These are phyloP conservation scores for Pleurotus ostreatus DNA, from an alignment of 768 basidiomycete genomes.

Conservation along the genomic window DNA sequence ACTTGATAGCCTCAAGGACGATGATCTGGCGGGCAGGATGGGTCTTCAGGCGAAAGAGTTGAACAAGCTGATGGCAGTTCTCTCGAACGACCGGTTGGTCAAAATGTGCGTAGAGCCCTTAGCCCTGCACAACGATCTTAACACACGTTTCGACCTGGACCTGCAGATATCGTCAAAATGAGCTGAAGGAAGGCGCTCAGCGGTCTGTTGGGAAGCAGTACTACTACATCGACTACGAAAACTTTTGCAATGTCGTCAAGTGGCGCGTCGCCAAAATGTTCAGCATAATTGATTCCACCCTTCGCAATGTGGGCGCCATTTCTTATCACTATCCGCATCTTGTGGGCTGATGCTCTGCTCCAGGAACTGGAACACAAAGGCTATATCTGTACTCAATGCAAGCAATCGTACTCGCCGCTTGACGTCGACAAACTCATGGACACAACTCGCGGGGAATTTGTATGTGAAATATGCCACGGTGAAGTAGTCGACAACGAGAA, in stretches of 20 bases:
- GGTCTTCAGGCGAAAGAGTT: slow-evolving; percentile 87
- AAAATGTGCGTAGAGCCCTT: slow-evolving; percentile 52
- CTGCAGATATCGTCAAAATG: slow-evolving; percentile 81
- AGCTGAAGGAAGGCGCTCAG: slow-evolving; percentile 86
- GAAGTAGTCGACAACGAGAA: slow-evolving; percentile 93
- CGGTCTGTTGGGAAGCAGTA: slow-evolving; percentile 87
- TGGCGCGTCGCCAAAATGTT: slow-evolving; percentile 96
- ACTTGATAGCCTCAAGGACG: slow-evolving; percentile 78
- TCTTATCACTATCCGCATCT: background rate
- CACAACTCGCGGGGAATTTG: slow-evolving; percentile 55
- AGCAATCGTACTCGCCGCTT: slow-evolving; percentile 76
- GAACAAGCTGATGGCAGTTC: slow-evolving; percentile 81
- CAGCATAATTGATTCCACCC: slow-evolving; percentile 79
- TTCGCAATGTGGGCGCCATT: slow-evolving; percentile 69
- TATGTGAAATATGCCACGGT: slow-evolving; percentile 84
- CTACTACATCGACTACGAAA: slow-evolving; percentile 94
- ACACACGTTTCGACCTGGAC: background rate
- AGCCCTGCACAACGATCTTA: background rate
- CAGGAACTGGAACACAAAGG: slow-evolving; percentile 97
- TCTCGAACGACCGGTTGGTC: slow-evolving; percentile 75
- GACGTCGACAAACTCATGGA: slow-evolving; percentile 86
- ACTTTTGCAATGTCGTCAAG: slow-evolving; percentile 96
- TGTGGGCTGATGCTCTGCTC: background rate
- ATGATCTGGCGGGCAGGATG: slow-evolving; percentile 88
- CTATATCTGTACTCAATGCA: slow-evolving; percentile 92